Conservation (phyloP, 305 asterid species). For the Petunia hybrid region DNA sequence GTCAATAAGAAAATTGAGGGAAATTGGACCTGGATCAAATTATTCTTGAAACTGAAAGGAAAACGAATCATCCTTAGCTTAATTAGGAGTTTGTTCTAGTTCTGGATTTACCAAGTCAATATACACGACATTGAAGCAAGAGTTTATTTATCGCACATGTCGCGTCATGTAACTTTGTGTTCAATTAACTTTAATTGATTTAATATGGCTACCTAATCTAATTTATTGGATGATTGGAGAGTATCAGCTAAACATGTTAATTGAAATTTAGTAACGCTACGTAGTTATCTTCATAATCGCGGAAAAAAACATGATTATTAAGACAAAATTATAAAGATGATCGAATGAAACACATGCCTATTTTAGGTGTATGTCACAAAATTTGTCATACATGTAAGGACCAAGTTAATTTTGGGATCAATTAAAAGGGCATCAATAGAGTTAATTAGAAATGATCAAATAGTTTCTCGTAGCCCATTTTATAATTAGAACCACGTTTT, state of each 20-base stretch:
- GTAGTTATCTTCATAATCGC: not conserved
- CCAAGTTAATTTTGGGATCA: not conserved
- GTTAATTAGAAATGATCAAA: not conserved
- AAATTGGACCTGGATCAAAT: not conserved
- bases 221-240: not conserved
- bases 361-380: not conserved
- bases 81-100: not conserved
- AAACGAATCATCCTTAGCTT: not conserved
- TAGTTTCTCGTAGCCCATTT: not conserved
- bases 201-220: not conserved
- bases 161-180: not conserved
- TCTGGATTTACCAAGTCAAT: slow-evolving; percentile 1
- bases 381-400: not conserved
- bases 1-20: not conserved
- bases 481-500: not conserved
- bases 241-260: not conserved
- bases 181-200: not conserved
- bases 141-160: not conserved
- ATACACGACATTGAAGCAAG: not conserved
- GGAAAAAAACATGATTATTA: not conserved
- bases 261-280: not conserved
- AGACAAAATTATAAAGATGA: not conserved
- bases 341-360: not conserved
- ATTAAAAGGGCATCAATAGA: not conserved
- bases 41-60: not conserved